Evolutionary conservation across 2,329 filamentous ascomycete genomes (phyloP).

Genomic region (Penicillium verrucosum): DNA sequence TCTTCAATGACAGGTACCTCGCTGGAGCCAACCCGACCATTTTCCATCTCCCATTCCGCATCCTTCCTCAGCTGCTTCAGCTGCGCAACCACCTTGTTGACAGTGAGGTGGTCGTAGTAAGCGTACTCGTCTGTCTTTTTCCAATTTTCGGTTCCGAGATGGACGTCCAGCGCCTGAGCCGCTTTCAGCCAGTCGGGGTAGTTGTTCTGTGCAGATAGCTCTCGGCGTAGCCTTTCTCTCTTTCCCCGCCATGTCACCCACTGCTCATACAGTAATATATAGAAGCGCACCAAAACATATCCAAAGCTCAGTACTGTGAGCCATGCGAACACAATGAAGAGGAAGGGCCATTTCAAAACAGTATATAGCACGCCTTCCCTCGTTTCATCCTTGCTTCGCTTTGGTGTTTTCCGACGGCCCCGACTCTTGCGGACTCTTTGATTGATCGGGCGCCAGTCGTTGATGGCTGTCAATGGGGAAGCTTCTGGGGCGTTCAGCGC

Average conservation of each 20-base stretch:
- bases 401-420: constrained; percentile 43
- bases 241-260: constrained; percentile 84
- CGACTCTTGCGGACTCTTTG: constrained; percentile 59
- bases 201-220: constrained; percentile 66
- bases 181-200: constrained; percentile 82
- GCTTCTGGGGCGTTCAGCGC: constrained; percentile 80
- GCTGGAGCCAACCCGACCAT: constrained; percentile 19
- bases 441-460: constrained; percentile 91
- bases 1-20: constrained; percentile 64
- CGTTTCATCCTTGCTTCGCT: constrained; percentile 79
- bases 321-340: constrained; percentile 77
- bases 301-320: constrained; percentile 67
- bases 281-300: constrained; percentile 79
- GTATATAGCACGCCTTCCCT: constrained; percentile 89
- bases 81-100: constrained; percentile 73
- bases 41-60: constrained; percentile 37
- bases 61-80: constrained; percentile 52
- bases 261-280: constrained; percentile 91
- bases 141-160: constrained; percentile 66
- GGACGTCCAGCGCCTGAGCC: constrained; percentile 73
- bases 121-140: constrained; percentile 56
- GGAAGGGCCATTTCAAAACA: constrained; percentile 85
- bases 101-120: constrained; percentile 85
- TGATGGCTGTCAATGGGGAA: constrained; percentile 77
- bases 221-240: constrained; percentile 66